Evolutionary conservation across 768 basidiomycete species (phyloP), one percentile per base, ranked within the genome.

Genomic region (Antrodiella citrinella): DNA sequence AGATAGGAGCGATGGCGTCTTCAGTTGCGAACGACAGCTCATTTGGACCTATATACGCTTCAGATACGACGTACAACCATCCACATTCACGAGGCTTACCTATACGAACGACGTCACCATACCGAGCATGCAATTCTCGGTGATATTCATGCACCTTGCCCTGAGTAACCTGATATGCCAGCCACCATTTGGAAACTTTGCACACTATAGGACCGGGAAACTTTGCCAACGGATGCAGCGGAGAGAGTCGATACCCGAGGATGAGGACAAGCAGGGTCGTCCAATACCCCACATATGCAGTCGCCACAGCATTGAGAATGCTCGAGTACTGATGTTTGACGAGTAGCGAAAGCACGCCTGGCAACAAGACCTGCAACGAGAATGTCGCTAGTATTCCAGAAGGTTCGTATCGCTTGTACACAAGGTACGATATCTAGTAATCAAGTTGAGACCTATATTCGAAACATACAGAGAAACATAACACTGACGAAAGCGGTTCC

Each of bases 131-230:
- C 41, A 43, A 18, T 10, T n/a, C 41, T 7, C 19, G 41, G 19
- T 9, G 7, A 10, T 22, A 43, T 22, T 18, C 10, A 19, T 43
- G 41, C 7, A n/a, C 9, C 7, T 43, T 43, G 41, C 41, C 41
- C 7, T 43, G 15, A 5, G 21, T 18, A 18, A 18, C 41, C n/a
- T 18, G 25, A 11, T 50, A 10, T n/a, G 41, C 10, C 15, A 22
- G 9, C 54, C 54, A 56, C 4, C 40, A 26, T 19, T 52, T 56
- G 48, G 54, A 53, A 18, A 53, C 24, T 46, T 56, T 56, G 48
- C 51, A 56, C 9, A 47, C n/a, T 13, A 53, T 9, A 1, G 54
- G 54, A 10, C 54, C 54, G 3, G 54, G 54, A 38, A 52, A 56
- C 10, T 19, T 23, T 10, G 54, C 54, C 1, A 56, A 39, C 4